Evolutionary conservation across 352 stramenopile species (phyloP).

Genomic region (Phytophthora sojae): DNA sequence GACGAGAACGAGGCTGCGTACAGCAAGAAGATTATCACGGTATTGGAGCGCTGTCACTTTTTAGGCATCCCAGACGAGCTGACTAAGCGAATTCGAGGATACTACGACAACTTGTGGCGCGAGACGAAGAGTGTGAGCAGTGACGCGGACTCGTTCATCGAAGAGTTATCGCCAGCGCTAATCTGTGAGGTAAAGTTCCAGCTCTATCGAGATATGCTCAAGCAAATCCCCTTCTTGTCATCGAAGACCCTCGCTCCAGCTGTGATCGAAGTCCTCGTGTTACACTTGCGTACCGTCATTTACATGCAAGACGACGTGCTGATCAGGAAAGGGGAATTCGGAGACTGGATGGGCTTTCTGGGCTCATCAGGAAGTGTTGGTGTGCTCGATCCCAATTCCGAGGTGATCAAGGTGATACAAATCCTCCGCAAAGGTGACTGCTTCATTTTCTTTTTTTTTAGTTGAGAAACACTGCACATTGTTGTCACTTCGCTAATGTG

Average conservation of each 20-base stretch:
- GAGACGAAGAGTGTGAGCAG: slow-evolving; percentile 62
- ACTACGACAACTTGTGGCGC: slow-evolving; percentile 69
- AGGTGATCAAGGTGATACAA: slow-evolving; percentile 59
- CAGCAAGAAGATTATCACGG: slow-evolving; percentile 69
- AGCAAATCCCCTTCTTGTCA: slow-evolving; percentile 72
- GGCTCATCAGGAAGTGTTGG: slow-evolving; percentile 64
- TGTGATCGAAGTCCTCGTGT: slow-evolving; percentile 72
- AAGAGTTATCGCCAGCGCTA: slow-evolving; percentile 67
- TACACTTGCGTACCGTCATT: slow-evolving; percentile 70
- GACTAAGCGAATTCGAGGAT: slow-evolving; percentile 51
- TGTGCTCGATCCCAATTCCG: slow-evolving; percentile 63
- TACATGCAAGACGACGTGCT: slow-evolving; percentile 83
- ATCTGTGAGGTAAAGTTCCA: slow-evolving; percentile 80
- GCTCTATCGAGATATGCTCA: slow-evolving; percentile 75
- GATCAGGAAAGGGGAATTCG: slow-evolving; percentile 71
- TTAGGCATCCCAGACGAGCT: slow-evolving; percentile 62
- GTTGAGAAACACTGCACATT: no score
- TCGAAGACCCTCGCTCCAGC: slow-evolving; percentile 57
- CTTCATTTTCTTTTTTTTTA: no score
- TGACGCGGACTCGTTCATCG: slow-evolving; percentile 73
- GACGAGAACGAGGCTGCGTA: slow-evolving; percentile 65
- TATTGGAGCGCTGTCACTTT: slow-evolving; percentile 63
- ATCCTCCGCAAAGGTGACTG: slow-evolving; percentile 70
- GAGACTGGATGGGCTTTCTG: slow-evolving; percentile 85
- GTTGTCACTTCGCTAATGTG: no score